Evolutionary conservation across 2,329 filamentous ascomycete species (phyloP).

Genomic region (Phialophora chinensis): DNA sequence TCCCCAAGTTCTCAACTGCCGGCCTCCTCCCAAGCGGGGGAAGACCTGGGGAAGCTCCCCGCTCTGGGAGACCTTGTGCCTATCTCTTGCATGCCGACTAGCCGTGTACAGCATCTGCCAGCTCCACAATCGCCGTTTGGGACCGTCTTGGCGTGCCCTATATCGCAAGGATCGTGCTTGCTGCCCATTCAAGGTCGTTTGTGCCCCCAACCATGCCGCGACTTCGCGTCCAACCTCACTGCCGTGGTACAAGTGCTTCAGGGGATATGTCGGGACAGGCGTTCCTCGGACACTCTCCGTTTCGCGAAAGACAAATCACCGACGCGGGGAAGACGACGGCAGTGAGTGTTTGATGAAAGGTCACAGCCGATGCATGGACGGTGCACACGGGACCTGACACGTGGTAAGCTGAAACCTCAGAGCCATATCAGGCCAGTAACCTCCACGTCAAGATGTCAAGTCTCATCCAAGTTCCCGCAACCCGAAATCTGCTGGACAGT

Average conservation of each 20-base stretch:
- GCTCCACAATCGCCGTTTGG: neutral
- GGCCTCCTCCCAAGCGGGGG: slow-evolving; percentile 12
- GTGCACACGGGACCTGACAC: neutral
- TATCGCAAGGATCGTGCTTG: neutral
- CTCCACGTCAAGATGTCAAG: neutral
- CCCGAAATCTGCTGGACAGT: neutral
- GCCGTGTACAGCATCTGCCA: neutral
- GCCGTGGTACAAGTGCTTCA: neutral
- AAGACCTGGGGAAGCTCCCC: slow-evolving; percentile 13
- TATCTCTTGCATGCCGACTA: slow-evolving; percentile 10
- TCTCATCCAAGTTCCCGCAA: neutral
- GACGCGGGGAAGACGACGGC: slow-evolving; percentile 4
- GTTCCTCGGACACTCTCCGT: slow-evolving; percentile 7
- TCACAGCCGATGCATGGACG: neutral
- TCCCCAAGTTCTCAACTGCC: slow-evolving; percentile 16
- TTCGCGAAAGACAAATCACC: neutral
- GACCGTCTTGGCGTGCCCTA: slow-evolving; percentile 5
- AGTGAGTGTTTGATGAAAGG: neutral
- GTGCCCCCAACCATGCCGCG: neutral
- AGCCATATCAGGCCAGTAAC: neutral
- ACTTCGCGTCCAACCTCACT: neutral
- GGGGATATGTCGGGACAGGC: neutral
- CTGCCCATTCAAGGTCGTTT: neutral
- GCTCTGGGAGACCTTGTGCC: neutral
- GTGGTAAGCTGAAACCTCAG: neutral